Evolutionary conservation across 2,329 filamentous ascomycete species (phyloP), one percentile per base, ranked within the genome.

Genomic region (Alternaria incomplexa): DNA sequence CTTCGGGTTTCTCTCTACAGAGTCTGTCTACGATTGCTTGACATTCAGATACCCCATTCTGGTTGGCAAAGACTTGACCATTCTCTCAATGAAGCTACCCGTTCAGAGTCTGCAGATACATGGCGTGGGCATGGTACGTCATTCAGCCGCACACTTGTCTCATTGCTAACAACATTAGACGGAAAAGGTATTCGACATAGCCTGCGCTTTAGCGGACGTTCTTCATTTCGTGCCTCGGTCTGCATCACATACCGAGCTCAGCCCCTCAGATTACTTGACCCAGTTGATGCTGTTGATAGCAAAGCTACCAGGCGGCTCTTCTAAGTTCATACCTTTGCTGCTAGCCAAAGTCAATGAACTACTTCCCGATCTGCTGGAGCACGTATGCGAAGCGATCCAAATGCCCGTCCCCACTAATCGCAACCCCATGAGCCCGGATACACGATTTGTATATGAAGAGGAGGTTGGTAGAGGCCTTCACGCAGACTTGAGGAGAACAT

Each of bases 21-120:
- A 58, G 76, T 80, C 64, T 77, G 83, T 61, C 0, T 85, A 89
- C 44, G 83, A 86, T 20, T 81, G 81, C 65, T 83, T 90, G 64
- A 86, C 88, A 0, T 91, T 90, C 68, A 85, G 86, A 55, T 91
- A 89, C 68, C 86, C 89, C 4, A 82, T 89, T 20, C 85, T 88
- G 54, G 85, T 91, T 65, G 84, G 89, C 0, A 83, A 85, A 48
- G 89, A 92, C 61, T 68, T 92, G 25, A 81, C 86, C 22, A 85
- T 86, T 13, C 36, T 72, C 9, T 63, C 68, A 1, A 69, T 67
- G 48, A 73, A 72, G 15, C 36, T 77, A 10, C 70, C 72, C 1
- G 63, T 71, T 6, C 51, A 48, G 20, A 74, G 72, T 36, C 50
- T 77, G 9, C 67, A 73, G 32, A 65, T 73, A 4, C 73, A 77